Conservation (phyloP, 2,329 filamentous ascomycete genomes). For the Penicillium concentricum region DNA sequence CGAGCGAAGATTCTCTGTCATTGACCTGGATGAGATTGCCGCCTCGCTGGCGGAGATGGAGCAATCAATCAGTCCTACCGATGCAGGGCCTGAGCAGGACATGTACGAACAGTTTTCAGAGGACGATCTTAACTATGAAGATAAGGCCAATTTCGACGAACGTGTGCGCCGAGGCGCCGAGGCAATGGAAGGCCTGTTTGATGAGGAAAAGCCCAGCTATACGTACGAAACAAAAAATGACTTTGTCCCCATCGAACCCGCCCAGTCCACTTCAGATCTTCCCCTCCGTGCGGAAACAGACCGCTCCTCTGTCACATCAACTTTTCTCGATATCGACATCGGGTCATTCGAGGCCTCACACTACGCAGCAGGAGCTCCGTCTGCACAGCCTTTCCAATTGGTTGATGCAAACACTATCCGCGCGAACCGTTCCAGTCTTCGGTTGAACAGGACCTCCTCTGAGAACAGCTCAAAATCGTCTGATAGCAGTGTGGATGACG, state of each 20-base stretch:
- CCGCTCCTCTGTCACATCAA: constrained; percentile 49
- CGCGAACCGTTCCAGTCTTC: constrained; percentile 53
- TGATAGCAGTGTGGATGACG: constrained; percentile 28
- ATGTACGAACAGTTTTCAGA: constrained; percentile 29
- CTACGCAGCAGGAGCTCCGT: constrained; percentile 53
- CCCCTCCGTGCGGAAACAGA: constrained; percentile 50
- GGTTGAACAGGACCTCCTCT: constrained; percentile 41
- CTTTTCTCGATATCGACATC: constrained; percentile 58
- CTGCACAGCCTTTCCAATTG: constrained; percentile 52
- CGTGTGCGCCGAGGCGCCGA: constrained; percentile 57
- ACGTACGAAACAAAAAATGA: constrained; percentile 56
- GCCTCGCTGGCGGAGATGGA: constrained; percentile 48
- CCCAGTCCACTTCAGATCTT: constrained; percentile 53
- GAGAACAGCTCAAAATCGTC: constrained; percentile 35
- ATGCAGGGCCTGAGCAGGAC: constrained; percentile 25
- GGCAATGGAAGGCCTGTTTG: constrained; percentile 58
- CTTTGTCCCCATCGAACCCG: constrained; percentile 45
- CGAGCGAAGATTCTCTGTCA: constrained; percentile 51
- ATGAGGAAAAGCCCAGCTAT: constrained; percentile 57
- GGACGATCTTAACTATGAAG: constrained; percentile 41
- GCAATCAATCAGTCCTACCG: constrained; percentile 39
- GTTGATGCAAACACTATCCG: constrained; percentile 56
- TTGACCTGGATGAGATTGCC: constrained; percentile 46
- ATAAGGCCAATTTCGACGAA: constrained; percentile 57
- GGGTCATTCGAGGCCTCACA: constrained; percentile 50